phyloP scores from a whole-genome alignment of 208 protist genomes.

The Leishmania tropica region DNA sequence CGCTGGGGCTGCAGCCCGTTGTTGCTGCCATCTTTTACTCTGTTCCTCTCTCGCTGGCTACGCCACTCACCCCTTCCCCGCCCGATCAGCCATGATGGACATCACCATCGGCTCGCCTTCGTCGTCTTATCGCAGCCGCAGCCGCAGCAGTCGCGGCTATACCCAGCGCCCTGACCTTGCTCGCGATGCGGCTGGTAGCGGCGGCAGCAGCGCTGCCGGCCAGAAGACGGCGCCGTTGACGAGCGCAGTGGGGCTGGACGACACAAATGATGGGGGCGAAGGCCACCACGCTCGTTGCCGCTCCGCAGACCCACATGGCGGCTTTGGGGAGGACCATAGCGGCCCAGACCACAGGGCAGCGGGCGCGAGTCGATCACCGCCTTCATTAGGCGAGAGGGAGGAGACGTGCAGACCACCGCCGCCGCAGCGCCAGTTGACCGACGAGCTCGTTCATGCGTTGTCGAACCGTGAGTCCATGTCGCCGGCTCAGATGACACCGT shows the following conservation, averaged over 20 bases:
- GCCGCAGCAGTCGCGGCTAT: slow-evolving; percentile 1
- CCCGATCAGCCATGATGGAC: slow-evolving; percentile 6
- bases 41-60: not conserved
- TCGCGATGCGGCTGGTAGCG: not conserved
- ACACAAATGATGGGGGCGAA: not conserved
- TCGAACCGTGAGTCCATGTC: slow-evolving; percentile 14
- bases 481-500: slow-evolving; percentile 2
- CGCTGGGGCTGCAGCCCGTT: not conserved
- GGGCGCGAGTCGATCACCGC: not conserved
- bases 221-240: not conserved
- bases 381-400: not conserved
- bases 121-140: slow-evolving; percentile 23
- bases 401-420: not conserved
- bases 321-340: not conserved
- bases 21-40: not conserved
- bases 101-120: slow-evolving; percentile 27
- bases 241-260: not conserved
- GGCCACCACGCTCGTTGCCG: not conserved
- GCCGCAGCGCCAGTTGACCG: not conserved
- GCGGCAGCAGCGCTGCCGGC: not conserved
- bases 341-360: not conserved
- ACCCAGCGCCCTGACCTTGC: not conserved
- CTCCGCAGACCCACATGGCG: not conserved
- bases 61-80: not conserved
- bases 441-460: not conserved